Percentiles rank a stretch among this genome's conserved stretches.
phyloP scores from a whole-genome alignment of 805 yeast genomes.

The Suhomyces prunicola region DNA sequence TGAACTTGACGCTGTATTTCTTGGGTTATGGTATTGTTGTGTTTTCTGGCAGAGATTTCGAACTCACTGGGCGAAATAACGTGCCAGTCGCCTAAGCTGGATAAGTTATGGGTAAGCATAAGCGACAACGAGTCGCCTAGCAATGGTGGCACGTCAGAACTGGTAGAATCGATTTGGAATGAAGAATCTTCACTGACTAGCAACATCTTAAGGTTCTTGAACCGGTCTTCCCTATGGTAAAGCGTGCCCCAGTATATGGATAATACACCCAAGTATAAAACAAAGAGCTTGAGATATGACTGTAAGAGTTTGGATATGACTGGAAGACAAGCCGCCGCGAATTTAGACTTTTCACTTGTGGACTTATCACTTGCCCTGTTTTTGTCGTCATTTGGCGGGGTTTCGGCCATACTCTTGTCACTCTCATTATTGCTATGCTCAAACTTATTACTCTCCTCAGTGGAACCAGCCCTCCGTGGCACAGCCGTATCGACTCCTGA shows the following conservation, averaged over 20 bases:
- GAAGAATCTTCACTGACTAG: slow-evolving; percentile 33
- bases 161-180: slow-evolving; percentile 13
- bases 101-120: slow-evolving; percentile 12
- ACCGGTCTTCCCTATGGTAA: slow-evolving; percentile 27
- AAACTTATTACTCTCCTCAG: not conserved
- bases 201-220: slow-evolving; percentile 32
- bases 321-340: not conserved
- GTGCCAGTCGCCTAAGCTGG: slow-evolving; percentile 19
- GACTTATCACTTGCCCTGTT: not conserved
- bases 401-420: not conserved
- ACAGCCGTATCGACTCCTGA: not conserved
- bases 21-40: slow-evolving; percentile 18
- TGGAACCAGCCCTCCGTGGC: not conserved
- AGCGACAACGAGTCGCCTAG: slow-evolving; percentile 17
- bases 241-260: slow-evolving; percentile 43
- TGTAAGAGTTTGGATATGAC: slow-evolving; percentile 10
- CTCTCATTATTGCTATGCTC: not conserved
- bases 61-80: slow-evolving; percentile 13
- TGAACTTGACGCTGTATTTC: slow-evolving; percentile 20
- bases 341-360: not conserved
- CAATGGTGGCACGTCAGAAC: slow-evolving; percentile 15
- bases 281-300: slow-evolving; percentile 19
- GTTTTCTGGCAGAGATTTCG: slow-evolving; percentile 11
- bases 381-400: not conserved
- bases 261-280: slow-evolving; percentile 27